Evolutionary conservation across 2,329 filamentous ascomycete species (phyloP).

Genomic region (Alternaria triticimaculans): DNA sequence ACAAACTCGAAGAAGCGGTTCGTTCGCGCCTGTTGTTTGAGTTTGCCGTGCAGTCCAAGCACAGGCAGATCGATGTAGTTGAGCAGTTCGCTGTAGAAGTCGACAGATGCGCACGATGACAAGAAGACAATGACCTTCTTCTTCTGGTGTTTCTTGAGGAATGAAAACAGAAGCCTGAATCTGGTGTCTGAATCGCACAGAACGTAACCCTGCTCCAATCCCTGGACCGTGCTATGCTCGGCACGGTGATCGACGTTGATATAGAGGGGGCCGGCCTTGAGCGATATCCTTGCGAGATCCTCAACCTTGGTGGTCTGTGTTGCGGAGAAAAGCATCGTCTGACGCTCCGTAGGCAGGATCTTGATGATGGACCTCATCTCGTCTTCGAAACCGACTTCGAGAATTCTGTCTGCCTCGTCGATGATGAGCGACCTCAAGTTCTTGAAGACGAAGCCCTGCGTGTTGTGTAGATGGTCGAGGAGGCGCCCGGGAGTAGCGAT

Average conservation of each 20-base stretch:
- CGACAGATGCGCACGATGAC: conserved; percentile 84
- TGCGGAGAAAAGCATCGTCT: conserved; percentile 98
- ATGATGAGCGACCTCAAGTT: conserved; percentile 92
- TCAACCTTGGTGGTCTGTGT: conserved; percentile 99
- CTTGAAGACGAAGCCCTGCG: conserved; percentile 87
- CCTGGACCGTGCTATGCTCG: conserved; percentile 89
- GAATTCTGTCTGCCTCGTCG: conserved; percentile 94
- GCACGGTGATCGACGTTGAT: conserved; percentile 95
- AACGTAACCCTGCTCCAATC: conserved; percentile 94
- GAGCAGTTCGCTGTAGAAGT: conserved; percentile 91
- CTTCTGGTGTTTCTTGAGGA: conserved; percentile 88
- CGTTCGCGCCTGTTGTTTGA: conserved; percentile 99
- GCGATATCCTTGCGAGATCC: conserved; percentile 91
- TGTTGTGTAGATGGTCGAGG: conserved; percentile 93
- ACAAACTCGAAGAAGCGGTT: conserved; percentile 98
- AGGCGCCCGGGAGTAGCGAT: conserved; percentile 93
- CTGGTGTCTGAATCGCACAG: conserved; percentile 92
- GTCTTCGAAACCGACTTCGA: conserved; percentile 98
- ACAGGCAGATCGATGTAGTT: conserved; percentile 97
- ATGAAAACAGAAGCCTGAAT: conserved; percentile 92
- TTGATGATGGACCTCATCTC: conserved; percentile 98
- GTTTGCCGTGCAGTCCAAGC: conserved; percentile 84
- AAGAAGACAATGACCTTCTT: conserved; percentile 99
- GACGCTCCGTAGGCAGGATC: conserved; percentile 77
- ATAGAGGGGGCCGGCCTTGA: conserved; percentile 88